These are phyloP conservation scores for Calonectria pauciramosa DNA, from an alignment of 2,329 filamentous ascomycete species.

Conservation along the genomic window DNA sequence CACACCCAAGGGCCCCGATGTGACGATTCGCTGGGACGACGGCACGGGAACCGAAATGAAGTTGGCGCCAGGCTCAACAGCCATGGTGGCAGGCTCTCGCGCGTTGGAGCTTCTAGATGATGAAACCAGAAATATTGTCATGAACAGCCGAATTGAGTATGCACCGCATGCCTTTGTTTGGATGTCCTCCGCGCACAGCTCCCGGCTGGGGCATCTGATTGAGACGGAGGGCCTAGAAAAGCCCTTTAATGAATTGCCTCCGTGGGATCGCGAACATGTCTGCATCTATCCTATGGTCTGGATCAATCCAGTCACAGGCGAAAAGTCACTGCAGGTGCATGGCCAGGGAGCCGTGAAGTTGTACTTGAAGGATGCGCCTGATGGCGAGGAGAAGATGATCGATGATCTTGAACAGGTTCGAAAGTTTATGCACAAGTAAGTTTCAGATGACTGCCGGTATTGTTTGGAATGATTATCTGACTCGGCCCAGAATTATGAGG, in stretches of 20 bases:
- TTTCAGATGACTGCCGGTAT: too few relatives aligned
- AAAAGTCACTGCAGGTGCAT: conserved; percentile 1
- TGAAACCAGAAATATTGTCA: not conserved
- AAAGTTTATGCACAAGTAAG: not conserved
- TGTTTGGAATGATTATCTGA: not conserved
- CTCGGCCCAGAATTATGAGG: not conserved
- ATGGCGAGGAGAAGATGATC: not conserved
- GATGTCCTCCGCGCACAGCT: not conserved
- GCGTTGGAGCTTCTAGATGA: not conserved
- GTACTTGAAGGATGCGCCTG: not conserved
- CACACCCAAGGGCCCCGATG: not conserved
- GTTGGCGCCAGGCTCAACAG: not conserved
- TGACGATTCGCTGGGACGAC: not conserved
- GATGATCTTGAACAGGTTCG: not conserved
- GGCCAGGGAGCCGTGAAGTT: not conserved
- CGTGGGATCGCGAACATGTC: not conserved
- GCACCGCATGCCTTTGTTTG: not conserved
- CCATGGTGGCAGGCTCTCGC: not conserved
- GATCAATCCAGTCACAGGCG: not conserved
- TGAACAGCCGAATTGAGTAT: not conserved
- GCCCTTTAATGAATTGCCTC: not conserved
- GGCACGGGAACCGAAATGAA: not conserved
- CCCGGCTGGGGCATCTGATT: not conserved
- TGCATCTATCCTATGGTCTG: not conserved
- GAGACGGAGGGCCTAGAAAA: not conserved